phyloP scores from a whole-genome alignment of 1,284 basidiomycete species.

The Sutorius eximius region DNA sequence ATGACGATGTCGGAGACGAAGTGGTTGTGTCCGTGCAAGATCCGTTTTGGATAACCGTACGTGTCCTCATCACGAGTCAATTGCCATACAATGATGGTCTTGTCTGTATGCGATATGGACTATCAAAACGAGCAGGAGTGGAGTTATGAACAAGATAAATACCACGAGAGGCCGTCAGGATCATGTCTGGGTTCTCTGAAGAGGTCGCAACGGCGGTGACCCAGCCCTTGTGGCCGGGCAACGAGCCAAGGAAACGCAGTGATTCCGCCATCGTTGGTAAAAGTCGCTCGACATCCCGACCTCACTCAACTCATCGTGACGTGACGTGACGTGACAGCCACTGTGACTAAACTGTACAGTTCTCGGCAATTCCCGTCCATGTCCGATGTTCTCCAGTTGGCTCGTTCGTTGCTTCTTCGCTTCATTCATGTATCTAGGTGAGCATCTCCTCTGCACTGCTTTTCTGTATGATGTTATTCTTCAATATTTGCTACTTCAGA shows the following conservation, averaged over 20 bases:
- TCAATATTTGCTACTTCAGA: constrained; percentile 85
- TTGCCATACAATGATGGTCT: constrained; percentile 99
- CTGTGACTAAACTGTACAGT: constrained; percentile 53
- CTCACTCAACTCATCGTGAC: constrained; percentile 6
- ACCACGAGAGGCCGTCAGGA: constrained; percentile 96
- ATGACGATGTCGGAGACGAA: constrained; percentile 99
- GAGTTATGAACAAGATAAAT: constrained; percentile 36
- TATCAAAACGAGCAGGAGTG: constrained; percentile 25
- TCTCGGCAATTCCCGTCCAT: constrained; percentile 34
- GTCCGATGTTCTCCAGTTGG: background rate
- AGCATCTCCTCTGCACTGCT: constrained; percentile 7
- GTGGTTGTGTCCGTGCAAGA: constrained; percentile 99
- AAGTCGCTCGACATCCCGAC: constrained; percentile 39
- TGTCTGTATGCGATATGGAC: constrained; percentile 79
- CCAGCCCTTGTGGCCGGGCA: constrained; percentile 96
- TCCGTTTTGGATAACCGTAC: constrained; percentile 95
- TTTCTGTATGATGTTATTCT: constrained; percentile 51
- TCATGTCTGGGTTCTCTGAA: constrained; percentile 96
- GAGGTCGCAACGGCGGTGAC: constrained; percentile 96
- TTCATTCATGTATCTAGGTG: constrained; percentile 10
- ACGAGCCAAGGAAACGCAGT: constrained; percentile 88
- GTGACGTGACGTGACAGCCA: constrained; percentile 59
- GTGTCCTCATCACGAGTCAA: constrained; percentile 93
- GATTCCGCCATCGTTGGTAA: constrained; percentile 73
- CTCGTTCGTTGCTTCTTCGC: background rate